Base-by-base conservation (phyloP, 2,329 filamentous ascomycete genomes). In the Cordyceps javanica region DNA sequence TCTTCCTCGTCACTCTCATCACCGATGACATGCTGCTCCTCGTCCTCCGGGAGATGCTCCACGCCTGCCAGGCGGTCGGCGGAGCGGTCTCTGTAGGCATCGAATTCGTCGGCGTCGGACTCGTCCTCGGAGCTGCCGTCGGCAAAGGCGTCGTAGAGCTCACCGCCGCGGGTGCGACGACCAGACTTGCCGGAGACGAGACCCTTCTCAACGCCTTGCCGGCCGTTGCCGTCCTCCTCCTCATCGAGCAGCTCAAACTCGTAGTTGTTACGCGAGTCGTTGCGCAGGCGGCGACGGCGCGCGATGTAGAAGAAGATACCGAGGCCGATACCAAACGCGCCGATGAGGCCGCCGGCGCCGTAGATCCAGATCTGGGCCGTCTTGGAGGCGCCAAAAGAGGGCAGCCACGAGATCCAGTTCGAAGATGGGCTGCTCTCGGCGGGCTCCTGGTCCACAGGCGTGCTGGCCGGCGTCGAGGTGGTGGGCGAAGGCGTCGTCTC, bases 111-210 rank as follows among this genome's bases (percentile, higher is more conserved):
- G 3, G 73, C 71, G 41, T 73, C 69, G 5, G 45, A 41, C 26
- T 76, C 75, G 60, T 77, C 88, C 59, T 93, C 93, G 25, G 82
- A 81, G 60, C 82, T 85, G 54, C 91, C 93, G 16, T 90, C 92
- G 0, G 94, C 94, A 78, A 99, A 99, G 5, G 94, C 94, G 77
- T 99, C 94, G 70, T 99, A 99, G 45, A 99, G 76, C 75, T 97
- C 93, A 28, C 93, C 91, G 2, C 91, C 94, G 21, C 90, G 72
- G 53, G 80, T 78, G 62, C 82, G 78, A 58, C 77, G 76, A 19
- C 75, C 65, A 63, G 75, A 76, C 63, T 72, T 68, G 26, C 66
- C 67, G 9, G 77, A 72, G 59, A 72, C 71, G 60, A 56, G 70
- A 60, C 68, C 74, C 73, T 75, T 81, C 69, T 76, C 76, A 52